Conservation (phyloP, 495 filamentous ascomycete species). For the Talaromyces ruber region DNA sequence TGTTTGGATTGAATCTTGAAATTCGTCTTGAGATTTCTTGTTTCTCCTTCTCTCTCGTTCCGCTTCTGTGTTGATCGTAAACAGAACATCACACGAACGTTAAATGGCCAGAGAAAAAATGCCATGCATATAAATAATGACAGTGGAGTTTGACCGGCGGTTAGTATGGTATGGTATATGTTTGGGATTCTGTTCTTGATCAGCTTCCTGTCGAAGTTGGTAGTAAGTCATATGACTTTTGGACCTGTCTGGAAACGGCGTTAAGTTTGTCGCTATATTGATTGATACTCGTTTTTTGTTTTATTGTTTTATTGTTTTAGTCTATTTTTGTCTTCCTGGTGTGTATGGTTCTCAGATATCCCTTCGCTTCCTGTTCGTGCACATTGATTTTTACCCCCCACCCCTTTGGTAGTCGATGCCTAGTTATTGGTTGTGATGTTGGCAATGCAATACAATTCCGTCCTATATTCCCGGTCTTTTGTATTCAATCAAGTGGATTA, state of each 20-base stretch:
- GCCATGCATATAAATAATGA: constrained; percentile 3
- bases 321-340: not conserved
- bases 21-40: not conserved
- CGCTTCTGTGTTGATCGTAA: not conserved
- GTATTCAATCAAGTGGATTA: not conserved
- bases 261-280: constrained; percentile 1
- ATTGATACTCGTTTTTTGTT: not conserved
- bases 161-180: not conserved
- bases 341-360: constrained; percentile 5
- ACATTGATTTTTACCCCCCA: not conserved
- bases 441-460: not conserved
- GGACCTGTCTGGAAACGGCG: not conserved
- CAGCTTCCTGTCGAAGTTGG: not conserved
- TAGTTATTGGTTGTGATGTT: not conserved
- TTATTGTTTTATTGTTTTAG: not conserved
- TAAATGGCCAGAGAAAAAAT: not conserved
- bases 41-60: not conserved
- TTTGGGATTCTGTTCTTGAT: not conserved
- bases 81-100: not conserved
- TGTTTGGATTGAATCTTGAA: not conserved
- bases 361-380: constrained; percentile 3
- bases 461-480: not conserved
- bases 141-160: not conserved
- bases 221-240: not conserved
- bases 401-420: not conserved